phyloP scores from a whole-genome alignment of 768 basidiomycete genomes.

The Termitomyces sp. region DNA sequence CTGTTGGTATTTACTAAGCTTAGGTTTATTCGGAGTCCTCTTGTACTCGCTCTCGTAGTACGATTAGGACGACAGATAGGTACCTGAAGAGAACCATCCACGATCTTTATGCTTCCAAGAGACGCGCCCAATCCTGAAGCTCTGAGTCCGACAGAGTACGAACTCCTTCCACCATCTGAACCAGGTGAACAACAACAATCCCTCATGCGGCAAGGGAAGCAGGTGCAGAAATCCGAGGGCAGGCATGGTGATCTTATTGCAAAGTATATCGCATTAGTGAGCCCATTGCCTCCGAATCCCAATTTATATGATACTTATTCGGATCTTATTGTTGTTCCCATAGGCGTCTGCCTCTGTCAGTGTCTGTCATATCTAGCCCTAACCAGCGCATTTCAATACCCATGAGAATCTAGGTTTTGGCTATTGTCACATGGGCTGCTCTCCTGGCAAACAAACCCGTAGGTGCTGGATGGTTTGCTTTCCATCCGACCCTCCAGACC shows the following conservation, averaged over 20 bases:
- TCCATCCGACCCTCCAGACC: constrained; percentile 61
- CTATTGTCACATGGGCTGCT: constrained; percentile 10
- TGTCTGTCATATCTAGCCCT: neutral
- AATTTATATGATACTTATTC: neutral
- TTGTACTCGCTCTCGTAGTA: neutral
- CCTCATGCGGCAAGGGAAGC: constrained; percentile 23
- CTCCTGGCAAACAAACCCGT: constrained; percentile 9
- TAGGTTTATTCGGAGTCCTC: neutral
- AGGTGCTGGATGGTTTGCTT: constrained; percentile 53
- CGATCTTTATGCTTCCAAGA: neutral
- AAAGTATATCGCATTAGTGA: constrained; percentile 31
- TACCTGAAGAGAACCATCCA: neutral
- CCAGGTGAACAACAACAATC: constrained; percentile 9
- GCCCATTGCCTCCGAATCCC: constrained; percentile 4
- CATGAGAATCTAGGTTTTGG: constrained; percentile 3
- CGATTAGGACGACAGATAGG: neutral
- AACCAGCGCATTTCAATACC: neutral
- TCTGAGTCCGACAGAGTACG: constrained; percentile 16
- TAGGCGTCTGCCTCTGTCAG: constrained; percentile 7
- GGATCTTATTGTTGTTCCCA: neutral
- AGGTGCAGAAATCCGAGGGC: constrained; percentile 26
- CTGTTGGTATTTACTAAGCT: neutral
- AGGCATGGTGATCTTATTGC: constrained; percentile 34
- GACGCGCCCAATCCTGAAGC: neutral
- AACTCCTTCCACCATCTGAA: constrained; percentile 19